Evolutionary conservation across 176 grass and related monocot genomes (phyloP).

Genomic region (Panicum miliaceum): DNA sequence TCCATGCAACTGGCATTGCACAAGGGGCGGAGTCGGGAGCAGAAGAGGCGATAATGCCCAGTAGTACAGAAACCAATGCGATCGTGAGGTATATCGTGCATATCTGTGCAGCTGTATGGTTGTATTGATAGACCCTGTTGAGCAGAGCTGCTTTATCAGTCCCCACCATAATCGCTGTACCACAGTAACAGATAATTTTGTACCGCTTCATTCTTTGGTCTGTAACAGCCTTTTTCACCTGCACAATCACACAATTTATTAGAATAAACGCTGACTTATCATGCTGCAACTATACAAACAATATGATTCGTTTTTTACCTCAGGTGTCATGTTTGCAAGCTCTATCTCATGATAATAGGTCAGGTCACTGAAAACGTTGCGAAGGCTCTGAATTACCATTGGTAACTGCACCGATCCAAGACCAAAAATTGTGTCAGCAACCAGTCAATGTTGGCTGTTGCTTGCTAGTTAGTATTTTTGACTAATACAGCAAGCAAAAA

Average conservation of each 20-base stretch:
- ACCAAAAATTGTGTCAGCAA: background rate
- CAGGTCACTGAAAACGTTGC: background rate
- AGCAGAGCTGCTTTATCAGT: background rate
- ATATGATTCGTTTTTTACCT: background rate
- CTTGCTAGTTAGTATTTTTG: background rate
- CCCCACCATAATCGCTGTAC: background rate
- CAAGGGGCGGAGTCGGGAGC: background rate
- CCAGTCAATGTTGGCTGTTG: background rate
- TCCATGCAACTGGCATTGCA: background rate
- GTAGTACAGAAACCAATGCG: background rate
- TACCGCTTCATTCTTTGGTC: background rate
- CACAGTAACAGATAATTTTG: background rate
- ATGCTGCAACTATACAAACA: background rate
- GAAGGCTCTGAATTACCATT: background rate
- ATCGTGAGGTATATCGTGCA: background rate
- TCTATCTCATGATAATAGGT: background rate
- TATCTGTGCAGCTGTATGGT: accelerated
- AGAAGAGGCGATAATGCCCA: background rate
- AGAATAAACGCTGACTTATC: too few relatives aligned
- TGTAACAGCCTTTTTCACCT: background rate
- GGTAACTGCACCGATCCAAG: background rate
- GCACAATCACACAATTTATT: background rate
- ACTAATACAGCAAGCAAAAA: too few relatives aligned
- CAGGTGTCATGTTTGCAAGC: background rate
- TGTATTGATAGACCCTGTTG: background rate